Base-by-base conservation (phyloP, 306 rosid species). In the Castanea sativa region DNA sequence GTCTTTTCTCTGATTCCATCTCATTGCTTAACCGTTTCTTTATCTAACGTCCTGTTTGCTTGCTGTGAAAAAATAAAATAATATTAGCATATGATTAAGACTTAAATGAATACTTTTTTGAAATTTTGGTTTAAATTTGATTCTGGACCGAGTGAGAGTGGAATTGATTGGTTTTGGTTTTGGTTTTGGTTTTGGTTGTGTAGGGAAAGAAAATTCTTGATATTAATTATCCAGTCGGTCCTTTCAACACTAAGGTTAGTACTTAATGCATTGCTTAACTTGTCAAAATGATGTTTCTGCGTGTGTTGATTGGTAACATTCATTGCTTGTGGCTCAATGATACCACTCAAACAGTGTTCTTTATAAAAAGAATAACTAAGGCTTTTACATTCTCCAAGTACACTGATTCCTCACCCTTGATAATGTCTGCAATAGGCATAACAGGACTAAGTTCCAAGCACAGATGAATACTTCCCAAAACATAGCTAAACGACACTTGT, bases 221-320 rank as follows among this genome's bases (percentile, higher is more conserved):
- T 56, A 90, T 88, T 9, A 16, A 93, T 82, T 71, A 75, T 73
- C 98, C 98, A 0, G 89, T 30, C 23, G 97, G 98, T 71, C 97
- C 98, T 73, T 93, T 93, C 12, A 95, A 97, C 81, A 91, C 98
- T 32, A 93, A 90, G 98, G 98, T 91, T 49, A 72, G 93, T 84
- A 30, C 63, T 51, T 70, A 20, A 21, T 63, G 20, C 16, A 55
- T 70, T 56, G 74, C 5, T 27, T 76, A 55, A 45, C 29, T 45
- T 49, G 13, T 11, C 6, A 3, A 10, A 49, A 10, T 49, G 14
- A 49, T 13, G 16, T 12, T 10, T 49, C 4, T 49, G 15, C 13
- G 16, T 12, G 0, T 49, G 15, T 49, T 49, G 53, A 49, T 49
- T 41, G 12, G 1, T 49, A 49, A 49, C 0, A 49, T 12, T 3